Base-by-base conservation (phyloP, 192 early-diverging fungal genomes). In the Coemansia pectinata region DNA sequence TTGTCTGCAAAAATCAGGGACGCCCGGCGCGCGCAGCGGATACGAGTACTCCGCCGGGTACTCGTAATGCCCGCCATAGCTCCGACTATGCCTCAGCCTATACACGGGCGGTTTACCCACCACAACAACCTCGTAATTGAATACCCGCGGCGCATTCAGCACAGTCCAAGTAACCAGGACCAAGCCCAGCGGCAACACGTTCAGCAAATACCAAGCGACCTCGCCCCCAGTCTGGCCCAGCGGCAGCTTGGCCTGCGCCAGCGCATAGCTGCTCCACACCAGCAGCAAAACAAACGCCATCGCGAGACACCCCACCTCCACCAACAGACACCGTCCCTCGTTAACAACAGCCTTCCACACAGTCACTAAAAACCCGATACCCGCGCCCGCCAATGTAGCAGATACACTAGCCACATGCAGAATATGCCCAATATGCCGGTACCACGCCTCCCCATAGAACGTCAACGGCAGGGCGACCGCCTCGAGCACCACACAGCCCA, bases 161-260 rank as follows among this genome's bases (percentile, higher is more conserved):
- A 66, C 69, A 0, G 63, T 44, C 79, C 79, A 81, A 59, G 67
- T 40, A 8, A 77, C 31, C 42, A 77, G 62, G 23, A 69, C 64
- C 25, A 81, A 44, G 2, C 63, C 79, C 41, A 77, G 62, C 12
- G 79, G 79, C 65, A 82, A 40, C 17, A 66, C 42, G 4, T 62
- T 61, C 11, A 82, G 79, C 67, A 82, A 34, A n/a, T 76, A 82
- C 61, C 72, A 77, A 6, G 52, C 34, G 3, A 65, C 59, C 67
- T 77, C 70, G 61, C 79, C 74, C 0, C 68, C 70, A 6, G 38
- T 41, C 23, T 27, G 38, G 7, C 27, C 15, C 4, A 64, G 66
- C 36, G 70, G 70, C 71, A 70, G 53, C 68, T 67, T 67, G 21
- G 63, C 38, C 61, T 72, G 68, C 10, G 75, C 79, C 50, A 82